phyloP scores from a whole-genome alignment of 345 rosid species.

The Populus ilicifolia region DNA sequence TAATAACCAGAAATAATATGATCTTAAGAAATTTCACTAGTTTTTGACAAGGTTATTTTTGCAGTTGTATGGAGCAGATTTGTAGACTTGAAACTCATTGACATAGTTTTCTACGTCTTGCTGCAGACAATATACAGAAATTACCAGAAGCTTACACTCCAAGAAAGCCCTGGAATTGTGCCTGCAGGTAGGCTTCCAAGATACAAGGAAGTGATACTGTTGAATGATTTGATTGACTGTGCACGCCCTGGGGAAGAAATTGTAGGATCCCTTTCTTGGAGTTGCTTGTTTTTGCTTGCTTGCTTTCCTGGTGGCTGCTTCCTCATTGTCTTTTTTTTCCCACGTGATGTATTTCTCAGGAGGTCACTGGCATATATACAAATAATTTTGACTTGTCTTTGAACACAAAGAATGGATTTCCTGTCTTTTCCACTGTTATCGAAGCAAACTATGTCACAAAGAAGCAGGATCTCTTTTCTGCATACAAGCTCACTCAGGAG shows the following conservation, averaged over 20 bases:
- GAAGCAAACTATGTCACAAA: slow-evolving; percentile 88
- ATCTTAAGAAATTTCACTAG: neutral
- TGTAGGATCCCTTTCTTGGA: slow-evolving; percentile 38
- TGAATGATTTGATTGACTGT: slow-evolving; percentile 93
- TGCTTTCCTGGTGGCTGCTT: neutral
- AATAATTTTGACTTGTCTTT: slow-evolving; percentile 89
- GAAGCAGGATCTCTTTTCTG: slow-evolving; percentile 97
- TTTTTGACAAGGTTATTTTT: neutral
- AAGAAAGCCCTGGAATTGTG: slow-evolving; percentile 98
- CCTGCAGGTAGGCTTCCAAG: slow-evolving; percentile 99
- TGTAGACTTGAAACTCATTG: neutral
- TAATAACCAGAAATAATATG: neutral
- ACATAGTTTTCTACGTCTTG: slow-evolving; percentile 3
- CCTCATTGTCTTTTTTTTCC: slow-evolving; percentile 4
- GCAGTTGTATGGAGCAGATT: neutral
- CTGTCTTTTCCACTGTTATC: slow-evolving; percentile 93
- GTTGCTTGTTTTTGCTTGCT: neutral
- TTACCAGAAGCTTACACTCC: slow-evolving; percentile 93
- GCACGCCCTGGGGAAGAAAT: slow-evolving; percentile 99
- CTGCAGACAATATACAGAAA: slow-evolving; percentile 91
- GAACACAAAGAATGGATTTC: slow-evolving; percentile 97
- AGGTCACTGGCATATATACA: slow-evolving; percentile 89
- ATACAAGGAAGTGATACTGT: slow-evolving; percentile 91
- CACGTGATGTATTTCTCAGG: slow-evolving; percentile 45
- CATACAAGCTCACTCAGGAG: slow-evolving; percentile 93